Evolutionary conservation across 495 filamentous ascomycete genomes (phyloP).

Genomic region (Penicillium crystallinum): DNA sequence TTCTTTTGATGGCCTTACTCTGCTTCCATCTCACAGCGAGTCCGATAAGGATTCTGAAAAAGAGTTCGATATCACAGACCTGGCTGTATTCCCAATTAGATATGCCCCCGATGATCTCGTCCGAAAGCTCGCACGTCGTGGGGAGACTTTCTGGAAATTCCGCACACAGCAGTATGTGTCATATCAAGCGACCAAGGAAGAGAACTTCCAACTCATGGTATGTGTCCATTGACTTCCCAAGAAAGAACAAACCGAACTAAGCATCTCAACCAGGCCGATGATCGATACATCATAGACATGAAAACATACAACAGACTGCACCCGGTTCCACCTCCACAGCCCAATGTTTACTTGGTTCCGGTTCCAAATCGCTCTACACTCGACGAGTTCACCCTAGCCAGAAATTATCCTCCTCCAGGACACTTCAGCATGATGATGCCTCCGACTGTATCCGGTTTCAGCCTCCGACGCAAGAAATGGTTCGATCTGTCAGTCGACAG

Average conservation of each 20-base stretch:
- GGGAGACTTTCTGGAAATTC: slow-evolving; percentile 16
- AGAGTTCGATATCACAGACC: slow-evolving; percentile 1
- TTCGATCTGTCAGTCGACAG: slow-evolving; percentile 30
- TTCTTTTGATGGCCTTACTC: not conserved
- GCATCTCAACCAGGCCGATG: slow-evolving; percentile 2
- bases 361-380: not conserved
- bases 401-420: not conserved
- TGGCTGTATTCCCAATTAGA: slow-evolving; percentile 11
- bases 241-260: not conserved
- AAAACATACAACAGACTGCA: slow-evolving; percentile 15
- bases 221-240: not conserved
- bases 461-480: slow-evolving; percentile 39
- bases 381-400: not conserved
- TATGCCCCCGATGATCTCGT: slow-evolving; percentile 9
- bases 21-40: not conserved
- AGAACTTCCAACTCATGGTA: slow-evolving; percentile 7
- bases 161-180: slow-evolving; percentile 14
- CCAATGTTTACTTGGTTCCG: too few relatives aligned
- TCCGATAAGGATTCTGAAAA: not conserved
- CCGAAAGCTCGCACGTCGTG: slow-evolving; percentile 9
- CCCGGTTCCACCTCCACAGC: too few relatives aligned
- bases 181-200: slow-evolving; percentile 9
- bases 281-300: slow-evolving; percentile 20
- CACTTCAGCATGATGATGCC: slow-evolving; percentile 24
- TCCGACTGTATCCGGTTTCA: slow-evolving; percentile 27